Evolutionary conservation across 208 protist genomes (phyloP).

Genomic region (Acanthamoeba healyi): DNA sequence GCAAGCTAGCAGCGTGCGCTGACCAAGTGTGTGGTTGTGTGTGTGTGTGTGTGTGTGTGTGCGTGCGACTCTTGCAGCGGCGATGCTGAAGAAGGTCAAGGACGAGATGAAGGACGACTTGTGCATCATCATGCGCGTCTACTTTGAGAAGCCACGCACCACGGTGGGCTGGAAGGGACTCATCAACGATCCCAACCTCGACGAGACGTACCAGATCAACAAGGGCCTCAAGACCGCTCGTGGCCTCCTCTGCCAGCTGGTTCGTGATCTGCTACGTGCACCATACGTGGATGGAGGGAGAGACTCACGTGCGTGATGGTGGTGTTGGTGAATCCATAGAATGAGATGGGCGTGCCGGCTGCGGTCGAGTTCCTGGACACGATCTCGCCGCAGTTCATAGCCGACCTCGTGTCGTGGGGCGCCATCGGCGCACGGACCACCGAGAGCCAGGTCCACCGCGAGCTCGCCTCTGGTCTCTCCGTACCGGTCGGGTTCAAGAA

Average conservation of each 20-base stretch:
- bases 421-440: constrained; percentile 91
- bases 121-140: constrained; percentile 91
- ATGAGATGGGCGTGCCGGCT: constrained; percentile 87
- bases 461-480: constrained; percentile 91
- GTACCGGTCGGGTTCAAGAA: constrained; percentile 92
- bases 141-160: constrained; percentile 92
- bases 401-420: constrained; percentile 88
- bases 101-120: constrained; percentile 82
- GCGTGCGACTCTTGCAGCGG: not conserved
- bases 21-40: not conserved
- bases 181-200: constrained; percentile 92
- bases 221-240: constrained; percentile 49
- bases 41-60: not conserved
- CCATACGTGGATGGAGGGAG: too few relatives aligned
- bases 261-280: not conserved
- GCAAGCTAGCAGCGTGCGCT: not conserved
- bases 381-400: constrained; percentile 91
- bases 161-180: constrained; percentile 92
- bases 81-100: constrained; percentile 36
- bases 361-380: constrained; percentile 91
- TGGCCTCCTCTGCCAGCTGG: constrained; percentile 54
- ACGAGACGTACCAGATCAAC: constrained; percentile 81
- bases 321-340: constrained; percentile 40
- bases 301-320: not conserved
- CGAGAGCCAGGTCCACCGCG: constrained; percentile 87